Evolutionary conservation across 805 yeast species (phyloP).

Genomic region (Ascoidea tarda): DNA sequence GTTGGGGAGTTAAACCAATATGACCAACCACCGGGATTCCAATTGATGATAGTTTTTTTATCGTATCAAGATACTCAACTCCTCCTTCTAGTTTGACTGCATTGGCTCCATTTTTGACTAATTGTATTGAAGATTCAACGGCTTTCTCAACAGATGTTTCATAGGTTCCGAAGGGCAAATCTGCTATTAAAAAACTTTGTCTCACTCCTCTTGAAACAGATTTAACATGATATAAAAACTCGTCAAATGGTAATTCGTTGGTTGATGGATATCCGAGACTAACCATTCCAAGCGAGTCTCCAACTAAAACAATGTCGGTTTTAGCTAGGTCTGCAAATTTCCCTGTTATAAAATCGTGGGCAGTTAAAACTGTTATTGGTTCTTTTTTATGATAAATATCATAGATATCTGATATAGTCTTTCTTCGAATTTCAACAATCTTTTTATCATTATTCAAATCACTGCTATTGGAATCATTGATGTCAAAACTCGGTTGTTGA

Average conservation of each 20-base stretch:
- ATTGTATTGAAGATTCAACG: constrained; percentile 34
- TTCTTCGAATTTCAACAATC: constrained; percentile 1
- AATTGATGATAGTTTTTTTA: constrained; percentile 38
- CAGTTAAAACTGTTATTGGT: constrained; percentile 54
- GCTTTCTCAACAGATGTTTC: constrained; percentile 57
- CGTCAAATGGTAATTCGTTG: constrained; percentile 61
- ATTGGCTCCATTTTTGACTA: constrained; percentile 47
- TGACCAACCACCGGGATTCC: constrained; percentile 92
- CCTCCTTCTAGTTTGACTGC: constrained; percentile 86
- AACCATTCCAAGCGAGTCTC: constrained; percentile 91
- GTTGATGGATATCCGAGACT: constrained; percentile 72
- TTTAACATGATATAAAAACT: constrained; percentile 60
- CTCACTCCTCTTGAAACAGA: constrained; percentile 65
- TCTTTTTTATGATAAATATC: constrained; percentile 17
- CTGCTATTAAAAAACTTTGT: constrained; percentile 61
- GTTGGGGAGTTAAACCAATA: constrained; percentile 86
- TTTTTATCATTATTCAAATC: too few relatives aligned
- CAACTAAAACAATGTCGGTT: constrained; percentile 63
- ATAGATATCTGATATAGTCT: constrained; percentile 26
- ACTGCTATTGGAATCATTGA: too few relatives aligned
- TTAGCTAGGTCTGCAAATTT: constrained; percentile 50
- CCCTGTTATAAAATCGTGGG: constrained; percentile 77
- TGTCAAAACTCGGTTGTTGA: too few relatives aligned
- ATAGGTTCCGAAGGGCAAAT: constrained; percentile 80
- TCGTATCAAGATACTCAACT: constrained; percentile 33